Base-by-base conservation (phyloP, 768 basidiomycete genomes). In the Russula olivacea region DNA sequence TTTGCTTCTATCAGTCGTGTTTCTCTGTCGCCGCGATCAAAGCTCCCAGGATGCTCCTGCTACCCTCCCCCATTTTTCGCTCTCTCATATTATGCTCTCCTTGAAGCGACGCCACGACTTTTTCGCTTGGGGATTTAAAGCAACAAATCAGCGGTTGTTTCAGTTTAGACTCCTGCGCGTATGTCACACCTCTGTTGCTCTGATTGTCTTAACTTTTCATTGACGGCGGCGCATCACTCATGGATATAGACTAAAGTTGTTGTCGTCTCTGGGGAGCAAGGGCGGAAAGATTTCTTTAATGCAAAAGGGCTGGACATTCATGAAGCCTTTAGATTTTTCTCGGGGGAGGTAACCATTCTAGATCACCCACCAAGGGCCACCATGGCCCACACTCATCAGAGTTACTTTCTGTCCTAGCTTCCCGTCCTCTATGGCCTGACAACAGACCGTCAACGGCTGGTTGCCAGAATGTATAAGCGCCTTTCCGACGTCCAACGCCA, bases 341-440 rank as follows among this genome's bases (percentile, higher is more conserved):
- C 86, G 52, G 89, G 88, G 55, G 87, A 86, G 59, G 89, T 90
- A 71, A 67, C 86, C 32, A 34, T 45, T 32, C 38, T n/a, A 57
- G 25, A 40, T 38, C 17, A 45, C 55, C 14, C 41, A 14, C n/a
- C n/a, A n/a, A n/a, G n/a, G n/a, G n/a, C n/a, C n/a, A n/a, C 10
- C 48, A 56, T 36, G 34, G 21, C n/a, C 47, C 40, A 10, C 28
- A 50, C 55, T 32, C 17, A 57, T 51, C 41, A 52, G 38, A 57
- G 5, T 40, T 50, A 55, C 61, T 68, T 55, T 49, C 53, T 50
- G 38, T 65, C 58, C 36, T 66, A 90, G 88, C 85, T 91, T 65
- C 88, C 89, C 65, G 83, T 87, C 79, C 81, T 89, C 67, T 81
- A 79, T 69, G 88, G 88, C 43, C 84, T 91, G 53, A 90, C 89